A percentile compares a stretch with the other conserved stretches of the same genome.
Conservation (phyloP, 305 asterid genomes). For the Lippia alba region DNA sequence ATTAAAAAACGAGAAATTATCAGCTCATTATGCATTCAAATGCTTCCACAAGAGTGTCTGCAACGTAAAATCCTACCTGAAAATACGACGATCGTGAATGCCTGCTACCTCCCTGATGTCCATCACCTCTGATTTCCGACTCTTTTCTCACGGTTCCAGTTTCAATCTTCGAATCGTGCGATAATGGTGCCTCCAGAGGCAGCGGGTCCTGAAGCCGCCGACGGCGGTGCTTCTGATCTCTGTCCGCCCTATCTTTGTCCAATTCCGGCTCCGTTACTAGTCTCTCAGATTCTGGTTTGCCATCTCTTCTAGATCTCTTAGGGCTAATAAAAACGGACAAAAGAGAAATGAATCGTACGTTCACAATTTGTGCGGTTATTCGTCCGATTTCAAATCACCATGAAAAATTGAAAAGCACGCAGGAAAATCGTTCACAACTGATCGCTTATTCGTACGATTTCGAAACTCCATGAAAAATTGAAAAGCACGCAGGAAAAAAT, state of each 20-base stretch:
- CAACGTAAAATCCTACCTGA: constrained; percentile 50
- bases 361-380: not conserved
- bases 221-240: constrained; percentile 52
- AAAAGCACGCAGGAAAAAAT: not conserved
- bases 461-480: not conserved
- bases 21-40: constrained; percentile 24
- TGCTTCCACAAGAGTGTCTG: not conserved
- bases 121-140: constrained; percentile 41
- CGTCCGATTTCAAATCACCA: constrained; percentile 1
- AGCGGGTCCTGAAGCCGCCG: constrained; percentile 51
- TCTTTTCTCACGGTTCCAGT: constrained; percentile 46
- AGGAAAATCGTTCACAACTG: not conserved
- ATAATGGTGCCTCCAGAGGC: constrained; percentile 50
- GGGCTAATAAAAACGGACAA: constrained; percentile 52
- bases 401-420: not conserved
- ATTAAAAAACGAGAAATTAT: constrained; percentile 8
- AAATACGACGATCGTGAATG: constrained; percentile 55
- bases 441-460: not conserved
- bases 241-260: constrained; percentile 48
- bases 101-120: constrained; percentile 43
- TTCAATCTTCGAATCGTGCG: constrained; percentile 50
- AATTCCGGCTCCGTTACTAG: constrained; percentile 33
- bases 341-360: not conserved
- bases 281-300: constrained; percentile 65
- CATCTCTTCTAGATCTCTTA: constrained; percentile 83